Conservation (phyloP, 2,329 filamentous ascomycete genomes). For the Fusarium nurragi region DNA sequence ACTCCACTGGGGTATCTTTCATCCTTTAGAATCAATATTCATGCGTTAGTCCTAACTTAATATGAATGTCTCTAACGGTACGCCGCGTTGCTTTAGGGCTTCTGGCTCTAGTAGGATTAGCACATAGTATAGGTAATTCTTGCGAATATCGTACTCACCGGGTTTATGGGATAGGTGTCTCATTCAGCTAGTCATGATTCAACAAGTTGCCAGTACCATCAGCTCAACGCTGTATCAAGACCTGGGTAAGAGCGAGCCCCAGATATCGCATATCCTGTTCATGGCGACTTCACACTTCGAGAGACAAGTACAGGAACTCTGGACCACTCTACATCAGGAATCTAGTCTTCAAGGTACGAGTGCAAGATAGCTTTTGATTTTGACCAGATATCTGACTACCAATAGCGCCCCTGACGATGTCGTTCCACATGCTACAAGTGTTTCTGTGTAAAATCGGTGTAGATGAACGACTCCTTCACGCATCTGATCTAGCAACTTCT, state of each 20-base stretch:
- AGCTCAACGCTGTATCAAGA: background rate
- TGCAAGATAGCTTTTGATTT: background rate
- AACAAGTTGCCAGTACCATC: background rate
- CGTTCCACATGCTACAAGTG: constrained; percentile 4
- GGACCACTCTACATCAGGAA: background rate
- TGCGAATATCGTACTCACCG: background rate
- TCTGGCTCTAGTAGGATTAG: background rate
- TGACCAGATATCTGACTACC: background rate
- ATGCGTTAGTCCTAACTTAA: background rate
- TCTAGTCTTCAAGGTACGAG: background rate
- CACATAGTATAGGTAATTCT: background rate
- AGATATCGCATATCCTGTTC: background rate
- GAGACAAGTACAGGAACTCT: constrained; percentile 7
- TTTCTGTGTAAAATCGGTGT: constrained; percentile 15
- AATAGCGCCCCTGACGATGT: background rate
- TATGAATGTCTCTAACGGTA: background rate
- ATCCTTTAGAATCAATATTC: too few relatives aligned
- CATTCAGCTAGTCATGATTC: background rate
- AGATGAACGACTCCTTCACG: constrained; percentile 2
- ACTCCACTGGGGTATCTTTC: too few relatives aligned
- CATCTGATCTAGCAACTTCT: too few relatives aligned
- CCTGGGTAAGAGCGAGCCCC: background rate
- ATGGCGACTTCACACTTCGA: constrained; percentile 7
- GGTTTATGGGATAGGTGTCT: constrained; percentile 4
- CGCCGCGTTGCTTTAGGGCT: background rate